These are phyloP conservation scores for Zasmidium angulare DNA, from an alignment of 2,329 filamentous ascomycete species.

Conservation along the genomic window DNA sequence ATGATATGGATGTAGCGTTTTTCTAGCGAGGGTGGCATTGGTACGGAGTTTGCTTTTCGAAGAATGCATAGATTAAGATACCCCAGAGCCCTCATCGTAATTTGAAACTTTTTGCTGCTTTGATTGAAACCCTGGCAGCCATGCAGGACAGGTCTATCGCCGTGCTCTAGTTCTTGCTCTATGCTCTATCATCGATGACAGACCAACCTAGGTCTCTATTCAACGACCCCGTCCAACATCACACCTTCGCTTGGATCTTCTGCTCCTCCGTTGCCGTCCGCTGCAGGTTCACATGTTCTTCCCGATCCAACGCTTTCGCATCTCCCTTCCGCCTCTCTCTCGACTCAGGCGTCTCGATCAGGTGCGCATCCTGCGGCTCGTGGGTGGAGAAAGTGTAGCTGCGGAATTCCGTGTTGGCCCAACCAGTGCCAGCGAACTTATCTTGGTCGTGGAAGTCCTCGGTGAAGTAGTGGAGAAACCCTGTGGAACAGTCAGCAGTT, in stretches of 20 bases:
- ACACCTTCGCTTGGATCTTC: constrained; percentile 14
- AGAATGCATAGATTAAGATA: not conserved
- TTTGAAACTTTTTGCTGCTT: not conserved
- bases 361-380: constrained; percentile 2
- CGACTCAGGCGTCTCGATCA: constrained; percentile 6
- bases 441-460: constrained; percentile 70
- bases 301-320: constrained; percentile 7
- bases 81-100: not conserved
- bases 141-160: too few species aligned
- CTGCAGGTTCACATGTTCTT: constrained; percentile 10
- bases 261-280: constrained; percentile 7
- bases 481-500: too few species aligned
- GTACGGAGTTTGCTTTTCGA: too few species aligned
- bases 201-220: too few species aligned
- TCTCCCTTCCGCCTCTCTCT: constrained; percentile 1
- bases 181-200: too few species aligned
- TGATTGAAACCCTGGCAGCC: too few species aligned
- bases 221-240: not conserved
- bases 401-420: constrained; percentile 68
- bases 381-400: constrained; percentile 2
- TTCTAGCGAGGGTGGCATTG: not conserved
- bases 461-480: constrained; percentile 80
- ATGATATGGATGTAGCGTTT: constrained; percentile 1
- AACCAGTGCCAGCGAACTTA: constrained; percentile 61
- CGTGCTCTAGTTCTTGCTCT: too few species aligned